A percentile compares a stretch with the other conserved stretches of the same genome.
These are phyloP conservation scores for Oryza rufipogon DNA, from an alignment of 176 grass and related monocot genomes.

Conservation along the genomic window DNA sequence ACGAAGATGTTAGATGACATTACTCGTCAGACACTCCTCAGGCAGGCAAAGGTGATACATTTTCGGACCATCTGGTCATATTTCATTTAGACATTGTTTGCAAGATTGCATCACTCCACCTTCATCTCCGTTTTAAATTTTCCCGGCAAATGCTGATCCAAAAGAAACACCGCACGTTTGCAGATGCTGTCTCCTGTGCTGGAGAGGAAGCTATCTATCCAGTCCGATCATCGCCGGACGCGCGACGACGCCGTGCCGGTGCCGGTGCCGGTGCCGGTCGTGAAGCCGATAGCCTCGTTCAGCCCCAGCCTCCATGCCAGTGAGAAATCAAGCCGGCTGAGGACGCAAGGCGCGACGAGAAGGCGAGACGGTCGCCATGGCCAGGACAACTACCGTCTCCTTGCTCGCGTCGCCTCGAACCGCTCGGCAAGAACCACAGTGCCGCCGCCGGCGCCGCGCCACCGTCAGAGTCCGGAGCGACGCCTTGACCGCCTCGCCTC, in stretches of 20 bases:
- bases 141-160: not conserved
- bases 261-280: too few relatives aligned
- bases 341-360: conserved; percentile 8
- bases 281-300: conserved; percentile 9
- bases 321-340: conserved; percentile 22
- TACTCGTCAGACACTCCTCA: conserved; percentile 46
- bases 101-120: not conserved
- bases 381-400: not conserved
- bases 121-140: not conserved
- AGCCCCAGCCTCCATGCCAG: not conserved
- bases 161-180: not conserved
- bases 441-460: not conserved
- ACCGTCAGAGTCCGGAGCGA: not conserved
- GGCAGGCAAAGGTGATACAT: conserved; percentile 55
- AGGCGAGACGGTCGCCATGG: not conserved
- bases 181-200: conserved; percentile 48
- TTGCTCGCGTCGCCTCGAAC: conserved; percentile 28
- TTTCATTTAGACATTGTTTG: not conserved
- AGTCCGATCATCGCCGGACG: conserved; percentile 14
- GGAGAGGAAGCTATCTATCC: conserved; percentile 32
- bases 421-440: conserved; percentile 28
- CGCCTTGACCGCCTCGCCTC: not conserved
- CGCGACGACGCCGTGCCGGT: not conserved
- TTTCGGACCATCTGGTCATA: not conserved
- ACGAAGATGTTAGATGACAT: conserved; percentile 66